A percentile compares a stretch with the other conserved stretches of the same genome.
Evolutionary conservation across 768 basidiomycete species (phyloP).

Genomic region (Tricholoma sp.): DNA sequence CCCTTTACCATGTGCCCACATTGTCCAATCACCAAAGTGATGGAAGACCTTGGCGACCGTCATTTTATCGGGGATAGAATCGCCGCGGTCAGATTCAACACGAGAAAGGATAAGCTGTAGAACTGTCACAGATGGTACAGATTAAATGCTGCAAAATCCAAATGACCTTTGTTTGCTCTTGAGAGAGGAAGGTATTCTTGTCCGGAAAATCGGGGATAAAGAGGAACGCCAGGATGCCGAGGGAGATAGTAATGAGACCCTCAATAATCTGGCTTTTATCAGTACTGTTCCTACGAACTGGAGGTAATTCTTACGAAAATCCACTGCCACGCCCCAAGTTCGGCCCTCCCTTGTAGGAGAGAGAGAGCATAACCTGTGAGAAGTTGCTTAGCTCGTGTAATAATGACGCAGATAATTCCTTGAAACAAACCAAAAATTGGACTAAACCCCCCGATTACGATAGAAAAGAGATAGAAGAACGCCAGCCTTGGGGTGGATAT

Average conservation of each 20-base stretch:
- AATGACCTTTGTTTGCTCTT: conserved; percentile 29
- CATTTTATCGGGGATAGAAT: conserved; percentile 31
- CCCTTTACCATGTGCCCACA: conserved; percentile 31
- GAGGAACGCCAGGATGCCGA: conserved; percentile 17
- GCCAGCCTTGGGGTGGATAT: conserved; percentile 17
- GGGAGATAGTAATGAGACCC: conserved; percentile 19
- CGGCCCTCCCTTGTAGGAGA: conserved; percentile 9
- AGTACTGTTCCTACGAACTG: background rate
- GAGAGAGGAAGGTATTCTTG: conserved; percentile 27
- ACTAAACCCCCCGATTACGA: conserved; percentile 26
- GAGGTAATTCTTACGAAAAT: conserved; percentile 18
- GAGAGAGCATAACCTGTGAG: conserved; percentile 13
- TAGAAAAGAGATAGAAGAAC: conserved; percentile 27
- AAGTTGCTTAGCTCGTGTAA: background rate
- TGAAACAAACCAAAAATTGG: conserved; percentile 17
- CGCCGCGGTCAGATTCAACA: conserved; percentile 32
- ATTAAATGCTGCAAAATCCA: background rate
- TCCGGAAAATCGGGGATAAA: conserved; percentile 23
- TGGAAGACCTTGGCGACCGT: conserved; percentile 24
- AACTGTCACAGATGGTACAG: conserved; percentile 1
- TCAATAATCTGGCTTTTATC: conserved; percentile 18
- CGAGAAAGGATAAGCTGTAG: conserved; percentile 21
- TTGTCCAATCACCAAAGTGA: conserved; percentile 32
- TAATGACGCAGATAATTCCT: background rate
- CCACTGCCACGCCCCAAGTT: conserved; percentile 23